phyloP scores from a whole-genome alignment of 2,329 filamentous ascomycete species.

The Capronia epimyces region DNA sequence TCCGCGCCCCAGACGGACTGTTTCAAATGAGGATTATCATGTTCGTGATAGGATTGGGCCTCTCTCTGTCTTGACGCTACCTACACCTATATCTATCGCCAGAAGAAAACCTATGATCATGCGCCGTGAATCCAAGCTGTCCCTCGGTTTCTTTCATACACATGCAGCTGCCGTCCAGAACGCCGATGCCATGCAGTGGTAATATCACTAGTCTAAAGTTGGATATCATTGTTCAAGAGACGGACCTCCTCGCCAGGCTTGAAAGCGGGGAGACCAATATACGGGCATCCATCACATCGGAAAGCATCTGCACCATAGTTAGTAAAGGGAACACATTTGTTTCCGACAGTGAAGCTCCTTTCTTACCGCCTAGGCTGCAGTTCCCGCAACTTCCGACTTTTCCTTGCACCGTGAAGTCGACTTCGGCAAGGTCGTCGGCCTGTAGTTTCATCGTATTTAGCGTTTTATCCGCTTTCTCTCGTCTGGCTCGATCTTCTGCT shows the following conservation, averaged over 20 bases:
- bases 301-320: conserved; percentile 33
- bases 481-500: conserved; percentile 70
- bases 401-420: conserved; percentile 96
- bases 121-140: neutral
- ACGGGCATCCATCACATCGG: conserved; percentile 64
- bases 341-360: neutral
- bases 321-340: neutral
- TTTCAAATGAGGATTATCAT: too few species aligned
- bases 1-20: too few species aligned
- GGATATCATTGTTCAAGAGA: conserved; percentile 72
- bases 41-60: too few species aligned
- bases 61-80: too few species aligned
- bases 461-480: conserved; percentile 58
- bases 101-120: neutral
- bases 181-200: conserved; percentile 19
- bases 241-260: conserved; percentile 93
- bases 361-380: conserved; percentile 66
- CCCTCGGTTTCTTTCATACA: neutral
- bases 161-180: neutral
- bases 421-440: conserved; percentile 73
- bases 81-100: too few species aligned
- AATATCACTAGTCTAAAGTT: conserved; percentile 52
- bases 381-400: conserved; percentile 94
- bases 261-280: conserved; percentile 89
- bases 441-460: conserved; percentile 58